Evolutionary conservation across 1,284 basidiomycete species (phyloP), one percentile per base, ranked within the genome.

Genomic region (Moesziomyces parantarcticus): DNA sequence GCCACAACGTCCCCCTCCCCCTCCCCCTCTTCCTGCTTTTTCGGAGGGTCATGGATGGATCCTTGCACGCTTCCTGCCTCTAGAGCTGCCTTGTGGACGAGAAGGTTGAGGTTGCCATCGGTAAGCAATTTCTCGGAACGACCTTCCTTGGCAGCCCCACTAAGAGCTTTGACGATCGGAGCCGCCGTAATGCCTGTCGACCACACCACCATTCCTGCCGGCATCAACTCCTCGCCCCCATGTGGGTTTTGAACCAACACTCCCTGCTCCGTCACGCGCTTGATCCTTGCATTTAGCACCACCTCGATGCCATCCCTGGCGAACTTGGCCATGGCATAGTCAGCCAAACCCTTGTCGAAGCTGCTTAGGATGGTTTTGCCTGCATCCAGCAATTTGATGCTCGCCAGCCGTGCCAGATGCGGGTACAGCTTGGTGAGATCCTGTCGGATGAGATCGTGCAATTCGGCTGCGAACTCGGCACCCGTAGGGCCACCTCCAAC

Each of bases 121-220:
- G 75, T 78, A 1, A 76, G 86, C 47, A 92, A 82, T 10, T 89
- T 87, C 56, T 89, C 89, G 34, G 92, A 86, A 58, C 89, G 86
- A 9, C 88, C 86, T 79, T 91, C 86, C 21, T 90, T 91, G 40
- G 89, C 79, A 6, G 93, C 82, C 0, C 63, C 89, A 5, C 84
- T 83, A 49, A 92, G 88, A 0, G 87, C 86, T 57, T 88, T 84
- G 48, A 94, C 87, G 43, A 94, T 85, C 9, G 92, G 92, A 78
- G 93, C 93, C 3, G 91, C 89, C 10, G 91, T 88, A 9, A 94
- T 86, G 2, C 92, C 92, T 5, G 92, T 93, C 73, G 22, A 90
- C 93, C 93, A 94, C 20, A 95, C 92, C 6, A 93, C 87, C 40
- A 94, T 85, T 16, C 92, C 92, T 80, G 60, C 60, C 1, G 10